phyloP scores from a whole-genome alignment of 768 basidiomycete genomes.

The Pisolithus orientalis region DNA sequence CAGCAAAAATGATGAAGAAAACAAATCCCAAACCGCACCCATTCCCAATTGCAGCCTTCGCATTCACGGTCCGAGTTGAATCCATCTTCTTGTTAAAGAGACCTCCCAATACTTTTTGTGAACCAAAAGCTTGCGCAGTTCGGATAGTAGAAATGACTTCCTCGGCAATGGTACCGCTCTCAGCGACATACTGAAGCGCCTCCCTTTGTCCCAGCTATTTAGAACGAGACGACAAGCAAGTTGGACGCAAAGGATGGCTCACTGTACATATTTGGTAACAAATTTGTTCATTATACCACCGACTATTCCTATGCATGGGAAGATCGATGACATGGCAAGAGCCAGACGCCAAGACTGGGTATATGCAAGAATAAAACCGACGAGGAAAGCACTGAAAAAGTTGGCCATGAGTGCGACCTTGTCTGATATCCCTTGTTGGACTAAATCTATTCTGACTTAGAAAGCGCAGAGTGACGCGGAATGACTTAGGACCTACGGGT shows the following conservation, averaged over 20 bases:
- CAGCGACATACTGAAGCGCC: slow-evolving; percentile 68
- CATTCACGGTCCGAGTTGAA: slow-evolving; percentile 44
- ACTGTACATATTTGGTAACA: slow-evolving; percentile 60
- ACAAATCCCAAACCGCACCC: slow-evolving; percentile 63
- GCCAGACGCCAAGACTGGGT: slow-evolving; percentile 76
- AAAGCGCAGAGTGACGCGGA: background rate
- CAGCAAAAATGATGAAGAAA: slow-evolving; percentile 78
- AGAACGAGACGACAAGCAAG: background rate
- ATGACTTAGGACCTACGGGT: slow-evolving; percentile 49
- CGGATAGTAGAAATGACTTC: slow-evolving; percentile 89
- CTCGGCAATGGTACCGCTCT: slow-evolving; percentile 80
- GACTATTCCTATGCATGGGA: slow-evolving; percentile 76
- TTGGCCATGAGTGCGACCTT: slow-evolving; percentile 69
- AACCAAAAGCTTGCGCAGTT: slow-evolving; percentile 89
- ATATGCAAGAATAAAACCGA: slow-evolving; percentile 76
- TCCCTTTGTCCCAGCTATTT: slow-evolving; percentile 26
- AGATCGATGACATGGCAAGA: slow-evolving; percentile 71
- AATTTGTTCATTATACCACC: slow-evolving; percentile 70
- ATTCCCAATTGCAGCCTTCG: slow-evolving; percentile 53
- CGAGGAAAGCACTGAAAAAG: slow-evolving; percentile 65
- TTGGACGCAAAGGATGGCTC: slow-evolving; percentile 22
- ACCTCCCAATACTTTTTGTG: slow-evolving; percentile 52
- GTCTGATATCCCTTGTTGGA: slow-evolving; percentile 89
- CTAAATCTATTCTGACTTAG: slow-evolving; percentile 48
- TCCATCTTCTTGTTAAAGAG: slow-evolving; percentile 66